phyloP scores from a whole-genome alignment of 495 filamentous ascomycete genomes.

The Hyaloscypha bicolor region DNA sequence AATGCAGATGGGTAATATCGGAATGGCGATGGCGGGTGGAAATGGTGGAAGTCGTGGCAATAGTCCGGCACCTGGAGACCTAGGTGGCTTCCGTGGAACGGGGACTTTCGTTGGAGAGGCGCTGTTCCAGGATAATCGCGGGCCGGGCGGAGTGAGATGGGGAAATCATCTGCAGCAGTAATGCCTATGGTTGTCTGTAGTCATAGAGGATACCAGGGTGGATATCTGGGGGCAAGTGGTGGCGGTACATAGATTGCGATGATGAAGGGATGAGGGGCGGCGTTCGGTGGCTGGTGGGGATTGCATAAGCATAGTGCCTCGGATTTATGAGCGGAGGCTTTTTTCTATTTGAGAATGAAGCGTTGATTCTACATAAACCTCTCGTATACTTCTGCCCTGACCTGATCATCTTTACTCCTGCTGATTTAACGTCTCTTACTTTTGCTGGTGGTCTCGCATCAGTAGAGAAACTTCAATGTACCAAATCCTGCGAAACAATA shows the following conservation, averaged over 20 bases:
- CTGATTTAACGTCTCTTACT: no score
- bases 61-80: conserved; percentile 27
- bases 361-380: not conserved
- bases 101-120: conserved; percentile 16
- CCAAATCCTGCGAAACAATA: no score
- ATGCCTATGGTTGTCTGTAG: not conserved
- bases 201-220: not conserved
- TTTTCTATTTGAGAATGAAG: not conserved
- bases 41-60: conserved; percentile 27
- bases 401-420: no score
- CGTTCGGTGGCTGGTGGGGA: not conserved
- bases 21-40: not conserved
- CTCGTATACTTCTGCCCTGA: no score
- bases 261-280: not conserved
- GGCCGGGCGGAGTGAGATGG: conserved; percentile 11
- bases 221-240: not conserved
- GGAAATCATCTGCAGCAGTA: conserved; percentile 24
- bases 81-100: conserved; percentile 5
- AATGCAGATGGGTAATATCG: not conserved
- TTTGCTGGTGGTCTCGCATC: no score
- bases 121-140: conserved; percentile 15
- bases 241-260: not conserved
- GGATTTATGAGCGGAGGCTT: not conserved
- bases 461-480: no score
- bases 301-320: not conserved